Conservation (phyloP, 2,329 filamentous ascomycete genomes). For the Aspergillus pseudonomiae region DNA sequence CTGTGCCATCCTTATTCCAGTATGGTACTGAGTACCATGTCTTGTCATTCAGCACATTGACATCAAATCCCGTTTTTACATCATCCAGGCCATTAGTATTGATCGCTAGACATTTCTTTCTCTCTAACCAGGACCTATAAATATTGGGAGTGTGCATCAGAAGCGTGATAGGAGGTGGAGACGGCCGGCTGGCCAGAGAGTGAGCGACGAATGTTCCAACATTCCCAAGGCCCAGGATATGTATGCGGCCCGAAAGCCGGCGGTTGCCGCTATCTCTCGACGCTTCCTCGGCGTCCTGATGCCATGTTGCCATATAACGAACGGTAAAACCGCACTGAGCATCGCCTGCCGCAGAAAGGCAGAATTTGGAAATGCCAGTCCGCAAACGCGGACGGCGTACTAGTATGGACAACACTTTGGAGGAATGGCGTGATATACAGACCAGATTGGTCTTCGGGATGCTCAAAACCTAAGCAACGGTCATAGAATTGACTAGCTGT, state of each 20-base stretch:
- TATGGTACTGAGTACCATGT: conserved; percentile 38
- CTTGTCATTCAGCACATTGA: conserved; percentile 41
- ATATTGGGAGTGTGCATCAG: conserved; percentile 61
- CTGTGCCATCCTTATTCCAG: conserved; percentile 20
- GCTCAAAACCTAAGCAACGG: not conserved
- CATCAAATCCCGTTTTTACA: conserved; percentile 47
- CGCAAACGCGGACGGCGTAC: conserved; percentile 37
- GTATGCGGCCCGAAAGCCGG: conserved; percentile 41
- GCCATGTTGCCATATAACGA: conserved; percentile 32
- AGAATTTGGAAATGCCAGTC: conserved; percentile 25
- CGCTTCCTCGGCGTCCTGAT: conserved; percentile 29
- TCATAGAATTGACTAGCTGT: not conserved
- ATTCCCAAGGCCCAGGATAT: conserved; percentile 77
- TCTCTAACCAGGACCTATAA: conserved; percentile 26
- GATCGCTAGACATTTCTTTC: conserved; percentile 35
- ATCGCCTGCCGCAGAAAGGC: conserved; percentile 5
- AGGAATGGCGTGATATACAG: conserved; percentile 5
- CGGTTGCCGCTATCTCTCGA: conserved; percentile 22
- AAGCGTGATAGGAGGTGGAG: conserved; percentile 72
- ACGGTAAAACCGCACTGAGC: conserved; percentile 1
- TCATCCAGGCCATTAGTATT: conserved; percentile 45
- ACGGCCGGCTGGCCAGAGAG: conserved; percentile 69
- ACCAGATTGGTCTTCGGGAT: not conserved
- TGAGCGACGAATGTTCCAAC: conserved; percentile 76
- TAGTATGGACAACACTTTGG: conserved; percentile 42